Evolutionary conservation across 805 yeast species (phyloP).

Genomic region (Candida piceae): DNA sequence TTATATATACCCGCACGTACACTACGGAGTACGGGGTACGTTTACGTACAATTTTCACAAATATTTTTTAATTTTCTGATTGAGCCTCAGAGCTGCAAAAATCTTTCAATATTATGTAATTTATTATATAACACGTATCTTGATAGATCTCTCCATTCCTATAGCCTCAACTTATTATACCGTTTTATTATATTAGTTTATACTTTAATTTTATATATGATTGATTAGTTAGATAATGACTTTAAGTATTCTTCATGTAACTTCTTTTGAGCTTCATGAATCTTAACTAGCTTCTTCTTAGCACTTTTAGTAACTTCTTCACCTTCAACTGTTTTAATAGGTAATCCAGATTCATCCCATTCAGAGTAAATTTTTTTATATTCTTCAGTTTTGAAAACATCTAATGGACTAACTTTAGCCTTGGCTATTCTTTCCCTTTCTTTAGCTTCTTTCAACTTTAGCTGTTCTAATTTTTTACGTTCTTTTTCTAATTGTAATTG

Average conservation of each 20-base stretch:
- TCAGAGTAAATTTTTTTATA: slow-evolving; percentile 41
- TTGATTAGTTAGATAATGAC: not conserved
- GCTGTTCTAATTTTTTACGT: slow-evolving; percentile 51
- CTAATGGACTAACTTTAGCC: slow-evolving; percentile 64
- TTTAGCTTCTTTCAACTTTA: slow-evolving; percentile 55
- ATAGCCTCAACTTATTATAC: too few relatives aligned
- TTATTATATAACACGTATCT: too few relatives aligned
- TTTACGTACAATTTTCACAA: too few relatives aligned
- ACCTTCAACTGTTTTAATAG: slow-evolving; percentile 70
- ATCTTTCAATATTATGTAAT: too few relatives aligned
- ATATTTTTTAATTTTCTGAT: too few relatives aligned
- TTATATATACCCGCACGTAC: too few relatives aligned
- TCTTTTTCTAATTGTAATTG: slow-evolving; percentile 33
- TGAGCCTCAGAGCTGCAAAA: too few relatives aligned
- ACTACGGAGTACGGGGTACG: too few relatives aligned
- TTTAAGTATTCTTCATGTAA: slow-evolving; percentile 61
- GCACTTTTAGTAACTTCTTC: slow-evolving; percentile 82
- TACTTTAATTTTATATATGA: not conserved
- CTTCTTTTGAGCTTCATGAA: slow-evolving; percentile 75
- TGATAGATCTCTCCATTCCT: too few relatives aligned
- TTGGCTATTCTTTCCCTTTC: slow-evolving; percentile 60
- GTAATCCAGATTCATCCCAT: slow-evolving; percentile 86
- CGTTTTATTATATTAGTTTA: too few relatives aligned
- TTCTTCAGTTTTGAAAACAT: slow-evolving; percentile 61
- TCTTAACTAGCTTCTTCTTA: slow-evolving; percentile 76